These are phyloP conservation scores for Epithemia pelagica DNA, from an alignment of 108 stramenopile species.

Conservation along the genomic window DNA sequence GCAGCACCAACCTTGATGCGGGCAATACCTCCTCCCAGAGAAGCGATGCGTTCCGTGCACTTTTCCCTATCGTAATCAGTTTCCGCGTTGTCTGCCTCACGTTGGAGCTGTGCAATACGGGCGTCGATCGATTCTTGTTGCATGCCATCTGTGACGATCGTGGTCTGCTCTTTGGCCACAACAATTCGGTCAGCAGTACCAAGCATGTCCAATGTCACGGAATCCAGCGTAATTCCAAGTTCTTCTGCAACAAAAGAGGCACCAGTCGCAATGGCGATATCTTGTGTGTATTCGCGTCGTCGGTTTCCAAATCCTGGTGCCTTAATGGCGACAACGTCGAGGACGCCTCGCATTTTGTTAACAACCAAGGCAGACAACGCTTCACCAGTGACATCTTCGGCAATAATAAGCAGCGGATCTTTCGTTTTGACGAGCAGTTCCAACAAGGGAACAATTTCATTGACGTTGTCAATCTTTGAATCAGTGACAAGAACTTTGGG, in stretches of 20 bases:
- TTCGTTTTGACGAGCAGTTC: constrained; percentile 94
- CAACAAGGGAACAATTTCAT: constrained; percentile 91
- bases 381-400: constrained; percentile 96
- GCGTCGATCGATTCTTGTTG: constrained; percentile 82
- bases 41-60: constrained; percentile 89
- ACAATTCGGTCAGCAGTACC: constrained; percentile 91
- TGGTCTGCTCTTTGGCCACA: constrained; percentile 86
- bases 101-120: constrained; percentile 84
- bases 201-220: constrained; percentile 90
- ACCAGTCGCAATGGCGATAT: constrained; percentile 97
- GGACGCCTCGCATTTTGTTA: constrained; percentile 97
- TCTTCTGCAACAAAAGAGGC: constrained; percentile 95
- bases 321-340: constrained; percentile 95
- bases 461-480: constrained; percentile 90
- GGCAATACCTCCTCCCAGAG: constrained; percentile 94
- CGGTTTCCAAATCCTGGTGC: constrained; percentile 95
- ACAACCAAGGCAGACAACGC: constrained; percentile 95
- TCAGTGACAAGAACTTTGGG: constrained; percentile 91
- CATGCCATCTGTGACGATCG: constrained; percentile 93
- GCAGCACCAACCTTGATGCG: constrained; percentile 98
- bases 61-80: constrained; percentile 92
- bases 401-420: constrained; percentile 91
- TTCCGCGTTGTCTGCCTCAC: constrained; percentile 81
- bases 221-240: constrained; percentile 92
- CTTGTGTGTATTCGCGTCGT: constrained; percentile 91